Base-by-base conservation (phyloP, 768 basidiomycete genomes). In the Agaricus subrufescens region DNA sequence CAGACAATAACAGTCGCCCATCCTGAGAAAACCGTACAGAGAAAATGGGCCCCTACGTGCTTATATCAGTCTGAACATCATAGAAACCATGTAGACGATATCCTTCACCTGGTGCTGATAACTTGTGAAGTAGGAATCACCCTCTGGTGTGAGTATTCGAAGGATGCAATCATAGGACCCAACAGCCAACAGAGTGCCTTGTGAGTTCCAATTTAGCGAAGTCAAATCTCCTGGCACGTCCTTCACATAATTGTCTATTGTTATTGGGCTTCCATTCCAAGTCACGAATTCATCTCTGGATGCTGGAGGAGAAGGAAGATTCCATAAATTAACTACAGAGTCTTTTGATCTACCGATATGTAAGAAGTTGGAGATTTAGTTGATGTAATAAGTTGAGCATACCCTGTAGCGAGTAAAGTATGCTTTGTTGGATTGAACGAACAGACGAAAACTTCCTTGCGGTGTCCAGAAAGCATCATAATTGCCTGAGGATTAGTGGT, bases 121-220 rank as follows among this genome's bases (percentile, higher is more conserved):
- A 64, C 85, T 77, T 27, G 77, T 74, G 62, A 89, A 82, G 69
- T 89, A 86, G 23, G 81, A 55, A 26, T 79, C 72, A n/a, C 89
- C 91, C 23, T 71, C 66, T 14, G 73, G 67, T n/a, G 78, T 83
- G 63, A 76, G 87, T 43, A 94, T 74, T 34, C 91, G 83, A 42
- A 94, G 77, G 15, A 83, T 69, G 9, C 82, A 78, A 61, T 93
- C 91, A 59, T 87, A 89, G 19, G 86, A 91, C 10, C 88, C 91
- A 56, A 91, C 79, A 5, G 89, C 89, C 34, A 94, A 73, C 12
- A 90, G 71, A 29, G 79, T 79, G 15, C 91, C 91, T 52, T 89
- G 85, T 3, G 72, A 66, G 61, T 82, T 90, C 91, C 91, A 94
- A 63, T 88, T 82, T 46, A 94, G 63, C 40, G 84, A 84, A 14